Base-by-base conservation (phyloP, 257 asterid species). In the Sherardia arvensis region DNA sequence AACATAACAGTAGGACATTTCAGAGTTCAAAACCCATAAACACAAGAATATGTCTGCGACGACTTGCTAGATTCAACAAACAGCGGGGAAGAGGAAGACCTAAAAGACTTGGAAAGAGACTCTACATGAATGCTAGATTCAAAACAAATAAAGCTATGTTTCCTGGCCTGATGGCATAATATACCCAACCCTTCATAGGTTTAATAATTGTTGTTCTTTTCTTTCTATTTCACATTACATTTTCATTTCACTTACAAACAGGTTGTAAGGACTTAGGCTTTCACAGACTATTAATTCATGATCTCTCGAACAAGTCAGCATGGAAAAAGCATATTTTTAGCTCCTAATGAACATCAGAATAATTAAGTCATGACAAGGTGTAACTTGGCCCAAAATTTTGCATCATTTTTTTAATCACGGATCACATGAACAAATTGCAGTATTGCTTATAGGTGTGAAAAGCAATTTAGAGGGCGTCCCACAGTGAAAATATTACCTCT, bases 401-500 rank as follows among this genome's bases (percentile, higher is more conserved):
- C 7, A 56, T 15, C 21, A 27, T 38, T 6, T 56, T 14, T 14
- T 54, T 12, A 54, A 8, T 17, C 59, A 11, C 7, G 1, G 22
- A 48, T 30, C 5, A 12, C 11, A 8, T 25, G 18, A 5, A 17
- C 21, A 15, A 3, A 43, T 43, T 43, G 51, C 51, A 14, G 4
- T 23, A 25, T 54, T 54, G 20, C 61, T 14, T 2, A 23, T 20
- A 55, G 17, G 25, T 23, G 48, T 17, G 32, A n/a, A 43, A 62
- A 25, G 21, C 20, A 22, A 60, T 20, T 2, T 33, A 20, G 1
- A 15, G 12, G 53, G 23, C 4, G 3, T 5, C 27, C 17, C 40
- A 2, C 25, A 43, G 5, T 11, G 45, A 14, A 49, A 30, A 48
- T 25, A 22, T 18, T 84, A 92, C 99, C 99, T 89, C 99, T 71